Conservation (phyloP, 805 yeast species). For the Ogataea minuta region DNA sequence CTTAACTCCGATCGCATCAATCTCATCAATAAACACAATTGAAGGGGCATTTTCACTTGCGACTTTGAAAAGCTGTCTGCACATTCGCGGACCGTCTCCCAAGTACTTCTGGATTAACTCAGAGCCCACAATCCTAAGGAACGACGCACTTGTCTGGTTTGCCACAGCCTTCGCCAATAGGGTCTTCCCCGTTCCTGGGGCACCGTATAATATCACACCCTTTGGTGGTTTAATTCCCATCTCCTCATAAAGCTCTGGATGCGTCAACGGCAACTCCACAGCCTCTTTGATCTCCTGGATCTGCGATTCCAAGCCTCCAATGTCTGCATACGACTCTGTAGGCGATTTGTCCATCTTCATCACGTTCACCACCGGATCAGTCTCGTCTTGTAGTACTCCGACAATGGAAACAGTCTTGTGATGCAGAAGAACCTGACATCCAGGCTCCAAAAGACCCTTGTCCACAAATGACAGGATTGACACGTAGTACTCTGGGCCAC, state of each 20-base stretch:
- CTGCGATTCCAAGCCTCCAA: conserved; percentile 94
- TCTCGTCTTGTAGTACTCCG: conserved; percentile 98
- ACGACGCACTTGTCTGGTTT: conserved; percentile 95
- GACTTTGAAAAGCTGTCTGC: conserved; percentile 91
- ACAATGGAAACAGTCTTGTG: conserved; percentile 94
- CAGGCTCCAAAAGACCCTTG: conserved; percentile 93
- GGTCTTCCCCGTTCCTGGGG: conserved; percentile 99
- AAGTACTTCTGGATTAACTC: conserved; percentile 95
- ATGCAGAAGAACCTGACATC: conserved; percentile 91
- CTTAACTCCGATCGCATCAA: conserved; percentile 98
- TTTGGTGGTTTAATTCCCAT: conserved; percentile 99
- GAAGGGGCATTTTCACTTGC: conserved; percentile 98
- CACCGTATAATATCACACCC: conserved; percentile 95
- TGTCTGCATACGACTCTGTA: conserved; percentile 92
- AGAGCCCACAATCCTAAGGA: conserved; percentile 93
- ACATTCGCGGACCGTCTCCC: conserved; percentile 96
- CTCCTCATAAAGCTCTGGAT: conserved; percentile 92
- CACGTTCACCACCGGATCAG: conserved; percentile 96
- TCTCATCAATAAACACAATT: conserved; percentile 97
- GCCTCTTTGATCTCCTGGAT: conserved; percentile 97
- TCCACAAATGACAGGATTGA: conserved; percentile 95
- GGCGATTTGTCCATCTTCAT: conserved; percentile 99
- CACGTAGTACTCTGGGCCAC: conserved; percentile 97
- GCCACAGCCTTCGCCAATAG: conserved; percentile 99
- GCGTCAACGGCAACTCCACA: conserved; percentile 93